These are phyloP conservation scores for Sarocladium brachiariae DNA, from an alignment of 2,329 filamentous ascomycete species.

Conservation along the genomic window DNA sequence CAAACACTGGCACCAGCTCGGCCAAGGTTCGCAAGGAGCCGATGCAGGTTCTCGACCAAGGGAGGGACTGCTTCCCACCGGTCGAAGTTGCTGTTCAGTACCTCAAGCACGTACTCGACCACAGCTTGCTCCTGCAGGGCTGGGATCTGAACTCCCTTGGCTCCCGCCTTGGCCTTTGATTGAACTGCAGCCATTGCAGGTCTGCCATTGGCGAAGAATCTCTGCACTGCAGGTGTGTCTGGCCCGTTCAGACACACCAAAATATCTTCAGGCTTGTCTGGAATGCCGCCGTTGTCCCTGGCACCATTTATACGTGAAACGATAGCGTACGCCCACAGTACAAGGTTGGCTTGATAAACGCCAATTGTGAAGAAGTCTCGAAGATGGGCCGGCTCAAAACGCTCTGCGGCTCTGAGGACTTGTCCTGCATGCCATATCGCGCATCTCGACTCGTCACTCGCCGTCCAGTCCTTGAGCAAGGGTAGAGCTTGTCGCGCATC, in stretches of 20 bases:
- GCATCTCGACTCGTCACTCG: conserved; percentile 46
- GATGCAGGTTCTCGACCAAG: conserved; percentile 60
- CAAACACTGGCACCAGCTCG: no score
- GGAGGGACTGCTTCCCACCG: conserved; percentile 42
- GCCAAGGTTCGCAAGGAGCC: conserved; percentile 28
- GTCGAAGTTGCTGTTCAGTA: conserved; percentile 47
- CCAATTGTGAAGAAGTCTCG: conserved; percentile 63
- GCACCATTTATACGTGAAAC: conserved; percentile 40
- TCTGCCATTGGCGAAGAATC: conserved; percentile 51
- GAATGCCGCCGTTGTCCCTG: conserved; percentile 23
- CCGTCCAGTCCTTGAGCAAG: conserved; percentile 51
- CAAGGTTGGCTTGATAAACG: conserved; percentile 61
- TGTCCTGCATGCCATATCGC: conserved; percentile 64
- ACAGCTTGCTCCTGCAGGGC: conserved; percentile 51
- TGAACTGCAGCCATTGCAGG: conserved; percentile 39
- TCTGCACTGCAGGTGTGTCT: conserved; percentile 44
- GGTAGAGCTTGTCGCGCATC: conserved; percentile 55
- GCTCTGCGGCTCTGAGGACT: conserved; percentile 52
- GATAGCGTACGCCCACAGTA: conserved; percentile 61
- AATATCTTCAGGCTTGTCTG: conserved; percentile 26
- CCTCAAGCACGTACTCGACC: conserved; percentile 52
- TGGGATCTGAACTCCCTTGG: conserved; percentile 17
- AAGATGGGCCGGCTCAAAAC: conserved; percentile 45
- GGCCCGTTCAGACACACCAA: conserved; percentile 49
- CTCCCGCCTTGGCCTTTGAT: conserved; percentile 24